Base-by-base conservation (phyloP, 768 basidiomycete genomes). In the Mycena latifolia region DNA sequence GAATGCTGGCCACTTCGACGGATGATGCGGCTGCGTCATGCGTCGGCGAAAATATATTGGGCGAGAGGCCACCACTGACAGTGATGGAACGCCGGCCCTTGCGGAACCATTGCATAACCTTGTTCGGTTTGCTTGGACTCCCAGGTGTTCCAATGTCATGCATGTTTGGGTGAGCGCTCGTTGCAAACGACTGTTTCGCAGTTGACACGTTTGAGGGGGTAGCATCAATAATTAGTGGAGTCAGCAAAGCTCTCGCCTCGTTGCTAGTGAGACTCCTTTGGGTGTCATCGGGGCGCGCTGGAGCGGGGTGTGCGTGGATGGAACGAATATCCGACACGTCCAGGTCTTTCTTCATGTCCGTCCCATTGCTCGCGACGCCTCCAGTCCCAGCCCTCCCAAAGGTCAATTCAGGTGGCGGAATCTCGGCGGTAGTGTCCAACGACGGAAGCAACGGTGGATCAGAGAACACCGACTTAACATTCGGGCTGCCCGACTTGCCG, bases 51-150 rank as follows among this genome's bases (percentile, higher is more conserved):
- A 63, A 59, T 25, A 59, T 25, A 33, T 46, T 58, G 22, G 66
- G 55, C 6, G 60, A 22, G 22, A 54, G 45, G 10, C 64, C 61
- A 24, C 56, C 65, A 35, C 61, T 63, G 28, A 56, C 47, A 22
- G 37, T 66, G 27, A 51, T 28, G 9, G 66, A 67, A n/a, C 69
- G 69, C 1, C 69, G 64, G 7, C 65, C 69, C 24, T 47, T 86
- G 75, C 92, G 85, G 88, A 99, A 99, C 98, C 98, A 99, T 69
- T 96, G 92, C 97, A 99, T 99, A 53, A 99, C 98, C 74, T 92
- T 95, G 77, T 90, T 90, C 5, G 97, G 95, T 76, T 96, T 93
- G 78, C 86, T 89, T 20, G 93, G 88, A 64, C 93, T 90, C 9
- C 89, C 91, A 1, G 85, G 85, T 76, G 90, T 81, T 7, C 80